Percentiles rank a stretch among this genome's conserved stretches.
phyloP scores from a whole-genome alignment of 768 basidiomycete species.

The Suillus occidentalis region DNA sequence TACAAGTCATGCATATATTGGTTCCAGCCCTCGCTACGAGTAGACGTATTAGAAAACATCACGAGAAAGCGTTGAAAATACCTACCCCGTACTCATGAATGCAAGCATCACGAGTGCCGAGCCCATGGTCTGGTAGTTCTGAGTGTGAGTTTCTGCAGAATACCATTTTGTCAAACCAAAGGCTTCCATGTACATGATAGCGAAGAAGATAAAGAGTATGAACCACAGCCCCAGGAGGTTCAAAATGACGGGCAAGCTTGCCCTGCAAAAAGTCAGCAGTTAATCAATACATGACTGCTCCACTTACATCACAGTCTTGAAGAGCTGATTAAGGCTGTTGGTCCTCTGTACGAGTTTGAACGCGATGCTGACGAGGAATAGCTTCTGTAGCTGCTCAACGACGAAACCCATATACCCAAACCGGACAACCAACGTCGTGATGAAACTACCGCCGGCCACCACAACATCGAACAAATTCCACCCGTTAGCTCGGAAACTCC shows the following conservation, averaged over 20 bases:
- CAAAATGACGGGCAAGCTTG: slow-evolving; percentile 83
- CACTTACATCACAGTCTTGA: slow-evolving; percentile 92
- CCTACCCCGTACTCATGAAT: slow-evolving; percentile 91
- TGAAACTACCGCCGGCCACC: slow-evolving; percentile 77
- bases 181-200: slow-evolving; percentile 84
- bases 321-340: slow-evolving; percentile 87
- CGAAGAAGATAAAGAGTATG: slow-evolving; percentile 87
- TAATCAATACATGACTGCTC: background rate
- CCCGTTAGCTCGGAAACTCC: slow-evolving; percentile 82
- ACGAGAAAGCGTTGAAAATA: slow-evolving; percentile 7
- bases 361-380: slow-evolving; percentile 90
- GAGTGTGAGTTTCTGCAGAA: slow-evolving; percentile 60
- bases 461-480: slow-evolving; percentile 93
- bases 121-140: slow-evolving; percentile 80
- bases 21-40: slow-evolving; percentile 88
- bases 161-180: slow-evolving; percentile 91
- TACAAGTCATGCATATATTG: slow-evolving; percentile 97
- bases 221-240: slow-evolving; percentile 88
- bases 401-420: slow-evolving; percentile 50
- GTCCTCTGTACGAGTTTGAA: slow-evolving; percentile 93
- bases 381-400: slow-evolving; percentile 73
- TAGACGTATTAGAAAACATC: slow-evolving; percentile 8
- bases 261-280: slow-evolving; percentile 41
- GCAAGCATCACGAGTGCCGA: slow-evolving; percentile 85
- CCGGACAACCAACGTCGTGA: slow-evolving; percentile 75